Evolutionary conservation across 176 grass and related monocot genomes (phyloP).

Genomic region (Zoysia pacifica): DNA sequence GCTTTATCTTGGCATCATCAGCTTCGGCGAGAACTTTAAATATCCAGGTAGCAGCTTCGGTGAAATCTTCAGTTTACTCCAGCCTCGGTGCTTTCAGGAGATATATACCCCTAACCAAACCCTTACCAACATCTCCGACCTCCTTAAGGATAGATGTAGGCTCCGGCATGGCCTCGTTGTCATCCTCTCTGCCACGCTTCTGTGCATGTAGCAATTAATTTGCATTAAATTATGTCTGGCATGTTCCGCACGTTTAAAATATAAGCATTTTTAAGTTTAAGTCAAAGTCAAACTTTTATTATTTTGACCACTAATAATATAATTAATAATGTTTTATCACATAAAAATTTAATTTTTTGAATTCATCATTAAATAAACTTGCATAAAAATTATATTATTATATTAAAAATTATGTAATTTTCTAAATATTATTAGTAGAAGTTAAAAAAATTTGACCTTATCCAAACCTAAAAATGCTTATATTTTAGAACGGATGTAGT

Average conservation of each 20-base stretch:
- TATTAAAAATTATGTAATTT: too few relatives aligned
- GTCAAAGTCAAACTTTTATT: too few relatives aligned
- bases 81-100: slow-evolving; percentile 79
- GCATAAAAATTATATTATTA: too few relatives aligned
- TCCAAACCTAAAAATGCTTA: too few relatives aligned
- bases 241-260: background rate
- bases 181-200: slow-evolving; percentile 78
- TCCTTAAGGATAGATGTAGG: slow-evolving; percentile 62
- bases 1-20: background rate
- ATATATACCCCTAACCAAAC: slow-evolving; percentile 80
- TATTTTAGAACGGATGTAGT: too few relatives aligned
- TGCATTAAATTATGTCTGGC: slow-evolving; percentile 4
- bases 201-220: slow-evolving; percentile 40
- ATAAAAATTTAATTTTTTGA: too few relatives aligned
- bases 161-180: slow-evolving; percentile 47
- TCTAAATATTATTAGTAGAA: too few relatives aligned
- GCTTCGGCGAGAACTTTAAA: background rate
- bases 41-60: background rate
- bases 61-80: background rate
- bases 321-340: too few relatives aligned
- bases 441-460: too few relatives aligned
- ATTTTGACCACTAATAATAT: too few relatives aligned
- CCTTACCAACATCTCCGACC: slow-evolving; percentile 80
- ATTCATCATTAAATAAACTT: too few relatives aligned
- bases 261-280: too few relatives aligned